Conservation (phyloP, 2,329 filamentous ascomycete genomes). For the Aspergillus sp. region DNA sequence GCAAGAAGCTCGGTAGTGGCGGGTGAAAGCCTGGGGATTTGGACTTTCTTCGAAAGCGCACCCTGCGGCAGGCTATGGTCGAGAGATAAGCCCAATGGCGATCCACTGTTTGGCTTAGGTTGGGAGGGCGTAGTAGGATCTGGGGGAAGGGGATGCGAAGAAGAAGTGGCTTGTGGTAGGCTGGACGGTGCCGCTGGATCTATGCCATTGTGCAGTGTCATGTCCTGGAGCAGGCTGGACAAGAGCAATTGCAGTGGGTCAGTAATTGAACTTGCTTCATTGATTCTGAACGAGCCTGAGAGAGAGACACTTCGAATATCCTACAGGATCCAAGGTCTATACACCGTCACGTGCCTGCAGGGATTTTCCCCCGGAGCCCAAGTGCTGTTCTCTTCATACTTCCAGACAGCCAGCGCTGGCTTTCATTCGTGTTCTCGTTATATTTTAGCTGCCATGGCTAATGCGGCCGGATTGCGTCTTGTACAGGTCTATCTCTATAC, state of each 20-base stretch:
- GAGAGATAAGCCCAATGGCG: conserved; percentile 4
- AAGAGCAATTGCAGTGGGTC: conserved; percentile 1
- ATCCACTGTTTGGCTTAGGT: conserved; percentile 4
- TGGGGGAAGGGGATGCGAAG: conserved; percentile 8
- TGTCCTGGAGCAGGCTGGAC: conserved; percentile 7
- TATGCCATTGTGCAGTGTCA: conserved; percentile 20
- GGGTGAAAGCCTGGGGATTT: conserved; percentile 17
- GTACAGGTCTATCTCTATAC: not conserved
- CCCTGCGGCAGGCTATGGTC: conserved; percentile 6
- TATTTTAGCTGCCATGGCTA: no score
- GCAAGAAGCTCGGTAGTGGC: conserved; percentile 19
- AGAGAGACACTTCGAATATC: no score
- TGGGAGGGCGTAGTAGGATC: conserved; percentile 1
- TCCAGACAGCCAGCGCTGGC: no score
- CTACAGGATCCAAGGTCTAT: conserved; percentile 17
- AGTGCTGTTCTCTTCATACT: not conserved
- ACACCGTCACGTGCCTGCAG: conserved; percentile 20
- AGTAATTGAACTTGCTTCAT: conserved; percentile 1
- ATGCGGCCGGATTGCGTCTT: not conserved
- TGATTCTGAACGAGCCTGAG: no score
- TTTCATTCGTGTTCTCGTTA: not conserved
- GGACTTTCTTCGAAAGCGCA: conserved; percentile 8
- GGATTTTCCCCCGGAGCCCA: conserved; percentile 5
- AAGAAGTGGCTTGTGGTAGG: no score
- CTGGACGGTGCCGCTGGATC: conserved; percentile 12